Base-by-base conservation (phyloP, 2,329 filamentous ascomycete genomes). In the Cryphonectria naterciae region DNA sequence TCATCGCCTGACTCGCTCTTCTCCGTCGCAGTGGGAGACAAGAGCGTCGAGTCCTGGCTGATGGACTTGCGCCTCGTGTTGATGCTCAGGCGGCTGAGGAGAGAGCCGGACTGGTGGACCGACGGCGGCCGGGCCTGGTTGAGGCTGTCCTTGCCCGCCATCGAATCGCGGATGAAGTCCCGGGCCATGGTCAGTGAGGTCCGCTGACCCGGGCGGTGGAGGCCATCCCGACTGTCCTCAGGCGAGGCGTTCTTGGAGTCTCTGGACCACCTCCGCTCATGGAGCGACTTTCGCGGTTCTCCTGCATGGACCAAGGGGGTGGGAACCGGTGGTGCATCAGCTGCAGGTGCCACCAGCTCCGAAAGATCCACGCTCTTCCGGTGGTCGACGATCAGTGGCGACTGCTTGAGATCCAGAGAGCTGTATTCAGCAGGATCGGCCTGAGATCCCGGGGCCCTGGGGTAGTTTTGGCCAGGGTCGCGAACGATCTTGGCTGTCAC, bases 401-500 rank as follows among this genome's bases (percentile, higher is more conserved):
- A 90, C 74, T 89, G 85, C 78, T 86, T 88, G 28, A 90, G 79
- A 25, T 89, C 85, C 54, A 87, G 73, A 7, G 83, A 82, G 52
- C 77, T 78, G 72, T 82, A 85, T 25, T 88, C 87, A 2, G 77
- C 79, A 25, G 78, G 76, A 66, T 85, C 83, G 52, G 78, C 80
- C 2, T 79, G 80, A 2, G 79, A 75, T 25, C 87, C 85, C 1
- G 82, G 77, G 28, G 78, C 78, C 70, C 79, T 81, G 6, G 81
- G 79, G 58, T 82, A 81, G 28, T 78, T 79, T 46, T 87, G 83
- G 28, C 78, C 79, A 15, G 86, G 83, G 74, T 92, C 92, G 64
- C 93, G 89, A 52, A 97, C 84, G 73, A 97, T 97, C 67, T 91
- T 89, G 65, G 95, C 93, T 25, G 92, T 96, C 15, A 97, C 94